A percentile compares a stretch with the other conserved stretches of the same genome.
Conservation (phyloP, 768 basidiomycete genomes). For the Antrodiella citrinella region DNA sequence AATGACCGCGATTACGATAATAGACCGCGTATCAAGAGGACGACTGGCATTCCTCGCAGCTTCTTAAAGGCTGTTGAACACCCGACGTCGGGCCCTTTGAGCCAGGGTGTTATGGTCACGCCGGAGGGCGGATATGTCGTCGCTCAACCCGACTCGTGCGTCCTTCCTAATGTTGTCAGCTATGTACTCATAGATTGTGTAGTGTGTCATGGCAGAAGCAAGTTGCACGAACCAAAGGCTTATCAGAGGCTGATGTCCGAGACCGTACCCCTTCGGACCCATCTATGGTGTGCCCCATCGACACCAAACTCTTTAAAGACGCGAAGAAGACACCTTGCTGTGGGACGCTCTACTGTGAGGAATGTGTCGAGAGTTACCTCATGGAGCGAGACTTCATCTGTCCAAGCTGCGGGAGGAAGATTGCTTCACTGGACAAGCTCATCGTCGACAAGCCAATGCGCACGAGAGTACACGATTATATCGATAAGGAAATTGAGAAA, state of each 20-base stretch:
- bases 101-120: conserved; percentile 94
- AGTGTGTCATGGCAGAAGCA: conserved; percentile 97
- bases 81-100: conserved; percentile 60
- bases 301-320: conserved; percentile 88
- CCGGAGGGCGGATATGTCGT: conserved; percentile 98
- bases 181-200: neutral
- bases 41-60: conserved; percentile 95
- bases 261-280: conserved; percentile 76
- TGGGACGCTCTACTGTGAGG: conserved; percentile 86
- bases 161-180: conserved; percentile 12
- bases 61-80: conserved; percentile 96
- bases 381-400: conserved; percentile 94
- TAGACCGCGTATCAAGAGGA: conserved; percentile 91
- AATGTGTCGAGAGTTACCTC: conserved; percentile 91
- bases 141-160: conserved; percentile 92
- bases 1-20: conserved; percentile 94
- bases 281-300: conserved; percentile 80
- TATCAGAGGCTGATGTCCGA: conserved; percentile 85
- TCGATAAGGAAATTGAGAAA: conserved; percentile 74
- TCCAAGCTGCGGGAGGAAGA: conserved; percentile 82
- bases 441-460: conserved; percentile 73
- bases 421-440: conserved; percentile 84
- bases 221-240: conserved; percentile 65
- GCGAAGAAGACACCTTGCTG: conserved; percentile 96
- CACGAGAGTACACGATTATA: conserved; percentile 71